Base-by-base conservation (phyloP, 306 rosid species). In the Begonia peltatifolia region DNA sequence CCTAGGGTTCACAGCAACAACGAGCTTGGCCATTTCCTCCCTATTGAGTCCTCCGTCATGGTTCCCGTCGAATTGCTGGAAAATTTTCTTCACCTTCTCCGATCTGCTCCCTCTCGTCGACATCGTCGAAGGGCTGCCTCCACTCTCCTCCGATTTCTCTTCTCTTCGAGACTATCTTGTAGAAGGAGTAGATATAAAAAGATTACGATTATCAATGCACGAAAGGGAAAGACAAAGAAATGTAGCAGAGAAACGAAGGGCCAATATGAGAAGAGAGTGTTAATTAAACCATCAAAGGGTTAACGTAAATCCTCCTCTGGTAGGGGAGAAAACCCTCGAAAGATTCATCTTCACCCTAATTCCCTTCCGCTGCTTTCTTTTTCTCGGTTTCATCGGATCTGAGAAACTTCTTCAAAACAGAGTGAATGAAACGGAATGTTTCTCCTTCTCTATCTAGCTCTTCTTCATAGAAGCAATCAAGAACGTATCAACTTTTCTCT, bases 81-180 rank as follows among this genome's bases (percentile, higher is more conserved):
- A 90, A 41, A 90, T 90, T 52, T 93, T 63, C 62, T 83, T 84
- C 55, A 90, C 99, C 73, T 90, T 90, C 83, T 90, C 96, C 61
- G 99, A 90, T 90, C 95, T 86, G 75, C 82, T 79, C 43, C 96
- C 99, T 71, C 99, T 83, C 9, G 93, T 71, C 55, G 99, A 86
- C 99, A 90, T 90, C 68, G 46, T 42, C 46, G 15, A 20, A 23
- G 3, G 30, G 94, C 71, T 53, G 99, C 9, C 11, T 46, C 30
- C 22, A 5, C 18, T 43, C 12, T 14, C 11, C 20, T 44, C 1
- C 41, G 9, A 7, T 6, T 9, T 48, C 16, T 15, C 48, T 30
- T 17, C 11, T 25, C 49, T 25, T 16, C 3, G 15, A 51, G 53
- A n/a, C 10, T 30, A 15, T 3, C 50, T n/a, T 12, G 38, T 2